Evolutionary conservation across 768 basidiomycete species (phyloP), one percentile per base, ranked within the genome.

Genomic region (Mycena albidolilacea): DNA sequence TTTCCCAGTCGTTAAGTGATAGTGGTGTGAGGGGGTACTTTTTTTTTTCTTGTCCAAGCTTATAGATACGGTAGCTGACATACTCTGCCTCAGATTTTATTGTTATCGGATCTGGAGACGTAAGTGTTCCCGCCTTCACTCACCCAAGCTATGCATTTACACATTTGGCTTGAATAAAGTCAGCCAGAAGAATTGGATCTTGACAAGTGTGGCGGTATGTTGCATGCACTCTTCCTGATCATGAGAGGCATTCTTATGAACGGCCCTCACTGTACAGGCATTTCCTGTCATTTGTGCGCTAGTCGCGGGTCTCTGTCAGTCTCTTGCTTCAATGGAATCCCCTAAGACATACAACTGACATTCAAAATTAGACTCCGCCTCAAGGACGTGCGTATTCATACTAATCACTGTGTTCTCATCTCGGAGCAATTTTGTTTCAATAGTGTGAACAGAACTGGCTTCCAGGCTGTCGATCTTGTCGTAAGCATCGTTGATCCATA

Each of bases 171-270:
- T 48, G 46, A 48, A 48, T 48, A 15, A 48, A 48, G 46, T 48
- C 11, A 48, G 46, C 46, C 46, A 17, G 46, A 48, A 48, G 46
- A 48, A 48, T 17, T 17, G 11, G 46, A 48, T 48, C 46, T 17
- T 48, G 46, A 48, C 46, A 48, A 48, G 46, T 48, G 46, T 48
- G 46, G 46, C 46, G 46, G 46, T 48, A 48, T 48, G 46, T 48
- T 48, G 46, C 17, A 48, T 48, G 11, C 46, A 17, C 6, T 48
- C 17, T 30, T 30, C 30, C 15, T 43, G 41, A 43, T 48, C 46
- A 12, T 48, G 46, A 48, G 46, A 48, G 46, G 15, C 46, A 12
- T 48, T 48, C 14, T 48, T 48, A 48, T 48, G 11, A 48, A 48
- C 46, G 8, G 8, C 46, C 46, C 46, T 48, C 46, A 48, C 46